Conservation (phyloP, 371 early-diverging fungal species). For the Actinomucor elegans region DNA sequence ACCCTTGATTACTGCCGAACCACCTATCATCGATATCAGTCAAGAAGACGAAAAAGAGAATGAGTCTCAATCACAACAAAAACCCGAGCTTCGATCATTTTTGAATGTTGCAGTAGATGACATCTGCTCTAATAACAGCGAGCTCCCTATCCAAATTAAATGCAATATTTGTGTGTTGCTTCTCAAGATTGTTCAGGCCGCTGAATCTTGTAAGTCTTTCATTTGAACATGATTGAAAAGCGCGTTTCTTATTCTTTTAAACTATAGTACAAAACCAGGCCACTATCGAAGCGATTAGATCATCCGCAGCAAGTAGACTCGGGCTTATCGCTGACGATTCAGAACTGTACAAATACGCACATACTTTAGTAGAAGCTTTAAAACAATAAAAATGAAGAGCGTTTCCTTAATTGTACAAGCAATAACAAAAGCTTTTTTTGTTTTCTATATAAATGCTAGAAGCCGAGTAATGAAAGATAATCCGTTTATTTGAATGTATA, state of each 20-base stretch:
- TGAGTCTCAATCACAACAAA: constrained; percentile 17
- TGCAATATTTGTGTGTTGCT: constrained; percentile 56
- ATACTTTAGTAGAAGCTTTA: constrained; percentile 12
- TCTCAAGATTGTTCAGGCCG: constrained; percentile 43
- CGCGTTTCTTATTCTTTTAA: too few relatives aligned
- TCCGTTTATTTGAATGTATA: too few relatives aligned
- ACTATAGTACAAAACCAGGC: constrained; percentile 9
- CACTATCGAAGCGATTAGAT: constrained; percentile 1
- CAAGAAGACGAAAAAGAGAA: constrained; percentile 13
- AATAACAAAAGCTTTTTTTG: too few relatives aligned
- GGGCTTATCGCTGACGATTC: constrained; percentile 1
- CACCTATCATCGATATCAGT: constrained; percentile 9
- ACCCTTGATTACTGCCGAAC: constrained; percentile 14
- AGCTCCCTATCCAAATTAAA: constrained; percentile 46
- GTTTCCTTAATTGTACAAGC: too few relatives aligned
- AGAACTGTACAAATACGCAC: constrained; percentile 14
- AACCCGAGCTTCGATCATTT: constrained; percentile 29
- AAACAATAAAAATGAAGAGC: constrained; percentile 10
- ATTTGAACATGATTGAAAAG: too few relatives aligned
- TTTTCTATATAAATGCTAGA: too few relatives aligned
- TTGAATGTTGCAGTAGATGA: constrained; percentile 43
- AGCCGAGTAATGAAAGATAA: too few relatives aligned
- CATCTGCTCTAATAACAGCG: constrained; percentile 13
- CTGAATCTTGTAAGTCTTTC: too few relatives aligned
- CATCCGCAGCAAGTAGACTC: neutral